A percentile compares a stretch with the other conserved stretches of the same genome.
Conservation (phyloP, 148 eudicot genomes). For the Selenicereus undatus region DNA sequence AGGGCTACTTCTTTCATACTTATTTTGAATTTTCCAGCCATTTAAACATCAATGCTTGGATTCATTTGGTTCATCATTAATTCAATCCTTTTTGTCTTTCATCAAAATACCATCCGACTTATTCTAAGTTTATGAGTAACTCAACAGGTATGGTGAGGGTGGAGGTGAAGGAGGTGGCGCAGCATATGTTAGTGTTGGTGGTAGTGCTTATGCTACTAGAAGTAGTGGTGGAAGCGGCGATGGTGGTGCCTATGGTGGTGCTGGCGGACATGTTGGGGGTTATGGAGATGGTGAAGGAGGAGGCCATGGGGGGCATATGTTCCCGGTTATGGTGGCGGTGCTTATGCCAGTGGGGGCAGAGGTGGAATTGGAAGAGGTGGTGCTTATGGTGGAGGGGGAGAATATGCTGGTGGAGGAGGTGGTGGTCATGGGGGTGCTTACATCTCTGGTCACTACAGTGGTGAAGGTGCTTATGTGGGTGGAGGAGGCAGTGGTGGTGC, state of each 20-base stretch:
- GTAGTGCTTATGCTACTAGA: slow-evolving; percentile 19
- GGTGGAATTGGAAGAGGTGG: slow-evolving; percentile 34
- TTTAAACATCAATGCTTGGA: too few species aligned
- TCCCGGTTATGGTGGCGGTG: slow-evolving; percentile 34
- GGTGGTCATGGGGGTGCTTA: slow-evolving; percentile 22
- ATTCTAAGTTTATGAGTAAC: too few species aligned
- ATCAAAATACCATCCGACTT: too few species aligned
- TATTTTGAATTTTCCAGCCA: too few species aligned
- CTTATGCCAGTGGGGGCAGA: slow-evolving; percentile 26
- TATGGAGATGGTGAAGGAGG: slow-evolving; percentile 38
- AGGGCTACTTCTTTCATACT: too few species aligned
- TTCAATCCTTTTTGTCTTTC: too few species aligned
- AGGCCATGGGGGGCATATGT: slow-evolving; percentile 43
- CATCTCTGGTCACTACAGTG: slow-evolving; percentile 20
- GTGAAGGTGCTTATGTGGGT: slow-evolving; percentile 21
- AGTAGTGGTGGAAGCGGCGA: slow-evolving; percentile 22
- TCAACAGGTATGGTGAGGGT: slow-evolving; percentile 14
- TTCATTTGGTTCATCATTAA: too few species aligned
- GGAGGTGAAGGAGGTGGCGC: slow-evolving; percentile 26
- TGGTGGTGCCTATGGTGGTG: slow-evolving; percentile 12
- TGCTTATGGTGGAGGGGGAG: slow-evolving; percentile 24
- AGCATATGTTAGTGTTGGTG: slow-evolving; percentile 9
- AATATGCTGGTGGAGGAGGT: slow-evolving; percentile 20
- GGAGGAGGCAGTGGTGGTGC: slow-evolving; percentile 20
- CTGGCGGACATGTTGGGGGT: slow-evolving; percentile 12